Base-by-base conservation (phyloP, 805 yeast genomes). In the Wickerhamomyces sydowiorum region DNA sequence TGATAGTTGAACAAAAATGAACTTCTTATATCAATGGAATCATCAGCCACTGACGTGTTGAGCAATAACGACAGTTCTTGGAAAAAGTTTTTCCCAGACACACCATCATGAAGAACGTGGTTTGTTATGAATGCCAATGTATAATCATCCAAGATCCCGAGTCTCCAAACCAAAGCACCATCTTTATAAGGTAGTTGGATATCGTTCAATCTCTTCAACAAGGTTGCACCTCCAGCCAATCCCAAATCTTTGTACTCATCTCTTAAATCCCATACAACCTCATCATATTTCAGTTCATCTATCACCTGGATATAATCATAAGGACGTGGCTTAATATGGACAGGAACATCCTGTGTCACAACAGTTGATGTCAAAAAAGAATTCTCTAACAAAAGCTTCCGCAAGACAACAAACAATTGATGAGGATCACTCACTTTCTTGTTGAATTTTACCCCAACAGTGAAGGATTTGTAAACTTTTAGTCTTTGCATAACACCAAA, bases 401-500 rank as follows among this genome's bases (percentile, higher is more conserved):
- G 17, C 33, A 30, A 30, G 7, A 21, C 5, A 8, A 7, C 5
- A 12, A 18, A 30, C 4, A 30, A 14, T 3, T 17, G 14, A 5
- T 17, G 21, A 18, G 22, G 56, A 39, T 57, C 23, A 7, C 40
- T 39, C 8, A 53, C 37, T 0, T 42, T 13, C 15, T 40, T 25
- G 37, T 49, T 51, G 36, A 56, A 34, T 31, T 52, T 54, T 18
- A 52, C 47, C 40, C 48, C 51, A 21, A 55, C 23, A 10, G 40
- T 38, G 40, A 57, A 59, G 40, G 51, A 54, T 7, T 50, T 35
- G 29, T 59, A 59, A 30, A 57, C 24, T 5, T 47, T 44, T 40
- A 56, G 59, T 38, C 61, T 52, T 36, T 48, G 54, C 19, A 48
- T 24, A 13, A 51, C 17, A 1, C 57, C 60, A 40, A 59, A 56